Evolutionary conservation across 2,329 filamentous ascomycete genomes (phyloP).

Genomic region (Ceratocystis colombiana): DNA sequence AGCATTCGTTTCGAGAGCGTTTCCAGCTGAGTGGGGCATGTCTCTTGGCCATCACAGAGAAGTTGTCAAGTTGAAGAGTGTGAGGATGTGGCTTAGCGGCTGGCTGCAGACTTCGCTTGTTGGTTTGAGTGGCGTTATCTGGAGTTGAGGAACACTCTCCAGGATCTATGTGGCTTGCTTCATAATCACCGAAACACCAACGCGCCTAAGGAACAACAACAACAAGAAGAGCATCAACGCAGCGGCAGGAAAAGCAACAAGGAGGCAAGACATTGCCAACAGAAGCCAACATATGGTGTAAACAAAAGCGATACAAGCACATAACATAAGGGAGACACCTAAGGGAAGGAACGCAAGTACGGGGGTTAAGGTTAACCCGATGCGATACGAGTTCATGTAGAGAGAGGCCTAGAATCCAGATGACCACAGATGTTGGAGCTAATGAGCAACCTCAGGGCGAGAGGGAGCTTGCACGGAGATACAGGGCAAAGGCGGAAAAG

Average conservation of each 20-base stretch:
- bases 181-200: neutral
- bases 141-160: neutral
- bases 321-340: neutral
- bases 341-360: neutral
- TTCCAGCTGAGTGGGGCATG: neutral
- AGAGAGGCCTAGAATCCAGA: neutral
- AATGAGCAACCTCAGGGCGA: too few species aligned
- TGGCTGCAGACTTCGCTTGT: constrained; percentile 22
- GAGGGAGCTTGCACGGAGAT: too few species aligned
- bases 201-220: neutral
- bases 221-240: neutral
- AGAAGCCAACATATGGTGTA: neutral
- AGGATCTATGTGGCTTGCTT: neutral
- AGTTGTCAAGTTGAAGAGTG: constrained; percentile 1
- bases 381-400: neutral
- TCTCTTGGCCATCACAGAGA: constrained; percentile 11
- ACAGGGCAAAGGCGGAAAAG: too few species aligned
- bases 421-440: neutral
- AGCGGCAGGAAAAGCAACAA: neutral
- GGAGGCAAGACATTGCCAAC: neutral
- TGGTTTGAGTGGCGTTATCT: constrained; percentile 18
- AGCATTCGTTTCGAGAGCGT: constrained; percentile 3
- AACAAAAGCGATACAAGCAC: too few species aligned
- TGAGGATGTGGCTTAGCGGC: constrained; percentile 4
- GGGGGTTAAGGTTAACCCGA: neutral